Conservation (phyloP, 2,329 filamentous ascomycete genomes). For the Magnaporthiopsis incrustans region DNA sequence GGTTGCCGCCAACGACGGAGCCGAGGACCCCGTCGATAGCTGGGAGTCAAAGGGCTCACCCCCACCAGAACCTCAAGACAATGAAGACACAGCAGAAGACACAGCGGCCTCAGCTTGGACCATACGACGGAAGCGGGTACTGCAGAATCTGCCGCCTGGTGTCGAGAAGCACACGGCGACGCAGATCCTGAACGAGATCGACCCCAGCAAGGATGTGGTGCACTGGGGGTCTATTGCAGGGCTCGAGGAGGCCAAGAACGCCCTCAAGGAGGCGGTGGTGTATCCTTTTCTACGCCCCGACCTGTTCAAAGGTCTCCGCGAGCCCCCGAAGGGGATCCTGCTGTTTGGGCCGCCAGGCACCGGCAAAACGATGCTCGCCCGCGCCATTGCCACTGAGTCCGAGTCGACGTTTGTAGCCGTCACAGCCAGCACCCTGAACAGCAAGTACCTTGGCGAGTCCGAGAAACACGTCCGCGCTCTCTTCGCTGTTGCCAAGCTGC, state of each 20-base stretch:
- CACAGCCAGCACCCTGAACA: conserved; percentile 86
- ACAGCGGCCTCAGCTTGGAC: conserved; percentile 41
- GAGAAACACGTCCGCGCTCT: conserved; percentile 93
- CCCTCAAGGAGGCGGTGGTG: conserved; percentile 89
- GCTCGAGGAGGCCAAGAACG: conserved; percentile 80
- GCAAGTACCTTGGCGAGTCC: conserved; percentile 91
- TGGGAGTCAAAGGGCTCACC: not conserved
- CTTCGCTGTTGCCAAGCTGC: conserved; percentile 78
- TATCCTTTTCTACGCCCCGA: conserved; percentile 95
- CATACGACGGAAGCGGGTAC: conserved; percentile 51
- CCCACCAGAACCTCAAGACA: not conserved
- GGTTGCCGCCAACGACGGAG: not conserved
- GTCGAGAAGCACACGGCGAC: conserved; percentile 77
- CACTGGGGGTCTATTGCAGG: conserved; percentile 93
- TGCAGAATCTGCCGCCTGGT: conserved; percentile 73
- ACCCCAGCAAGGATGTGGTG: conserved; percentile 89
- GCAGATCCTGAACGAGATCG: conserved; percentile 92
- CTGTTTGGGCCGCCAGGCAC: conserved; percentile 96
- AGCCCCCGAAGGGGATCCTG: conserved; percentile 90
- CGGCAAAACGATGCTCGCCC: conserved; percentile 95
- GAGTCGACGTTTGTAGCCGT: conserved; percentile 96
- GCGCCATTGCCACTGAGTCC: conserved; percentile 90
- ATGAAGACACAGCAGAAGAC: conserved; percentile 29
- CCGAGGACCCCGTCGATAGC: not conserved
- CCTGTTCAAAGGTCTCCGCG: conserved; percentile 88